These are phyloP conservation scores for Endogone sp. DNA, from an alignment of 192 early-diverging fungal genomes.

Conservation along the genomic window DNA sequence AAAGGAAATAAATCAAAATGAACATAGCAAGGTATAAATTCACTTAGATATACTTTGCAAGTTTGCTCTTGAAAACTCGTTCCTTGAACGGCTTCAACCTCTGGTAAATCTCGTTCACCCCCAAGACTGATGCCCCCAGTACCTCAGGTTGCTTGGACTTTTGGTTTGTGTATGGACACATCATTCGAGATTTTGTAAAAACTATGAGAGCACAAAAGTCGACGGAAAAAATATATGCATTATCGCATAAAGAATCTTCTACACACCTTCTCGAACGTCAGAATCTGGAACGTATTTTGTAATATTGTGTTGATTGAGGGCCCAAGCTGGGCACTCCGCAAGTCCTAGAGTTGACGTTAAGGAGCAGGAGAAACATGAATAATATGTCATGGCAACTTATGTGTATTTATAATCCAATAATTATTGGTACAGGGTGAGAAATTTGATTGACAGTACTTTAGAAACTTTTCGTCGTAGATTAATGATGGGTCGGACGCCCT, in stretches of 20 bases:
- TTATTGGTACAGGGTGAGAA: too few species aligned
- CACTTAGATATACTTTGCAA: not conserved
- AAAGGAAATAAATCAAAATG: too few species aligned
- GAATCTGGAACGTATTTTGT: slow-evolving; percentile 49
- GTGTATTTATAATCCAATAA: too few species aligned
- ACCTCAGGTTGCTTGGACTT: slow-evolving; percentile 20
- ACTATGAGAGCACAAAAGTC: too few species aligned
- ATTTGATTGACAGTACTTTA: slow-evolving; percentile 2
- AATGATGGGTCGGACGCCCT: slow-evolving; percentile 73
- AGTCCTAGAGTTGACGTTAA: too few species aligned
- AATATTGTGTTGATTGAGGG: slow-evolving; percentile 47
- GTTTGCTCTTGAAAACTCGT: slow-evolving; percentile 6
- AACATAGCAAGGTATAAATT: too few species aligned
- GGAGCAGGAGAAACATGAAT: too few species aligned
- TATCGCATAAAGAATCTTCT: not conserved
- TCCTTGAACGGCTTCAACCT: slow-evolving; percentile 38
- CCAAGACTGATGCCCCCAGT: slow-evolving; percentile 26
- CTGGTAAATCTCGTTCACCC: slow-evolving; percentile 41
- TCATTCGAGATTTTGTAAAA: not conserved
- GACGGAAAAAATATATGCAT: not conserved
- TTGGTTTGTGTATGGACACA: not conserved
- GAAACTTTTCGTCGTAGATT: slow-evolving; percentile 50
- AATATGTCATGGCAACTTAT: too few species aligned
- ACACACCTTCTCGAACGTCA: slow-evolving; percentile 47
- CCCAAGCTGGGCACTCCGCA: not conserved